Evolutionary conservation across 1,284 basidiomycete species (phyloP).

Genomic region (Ceratobasidium theobromae): DNA sequence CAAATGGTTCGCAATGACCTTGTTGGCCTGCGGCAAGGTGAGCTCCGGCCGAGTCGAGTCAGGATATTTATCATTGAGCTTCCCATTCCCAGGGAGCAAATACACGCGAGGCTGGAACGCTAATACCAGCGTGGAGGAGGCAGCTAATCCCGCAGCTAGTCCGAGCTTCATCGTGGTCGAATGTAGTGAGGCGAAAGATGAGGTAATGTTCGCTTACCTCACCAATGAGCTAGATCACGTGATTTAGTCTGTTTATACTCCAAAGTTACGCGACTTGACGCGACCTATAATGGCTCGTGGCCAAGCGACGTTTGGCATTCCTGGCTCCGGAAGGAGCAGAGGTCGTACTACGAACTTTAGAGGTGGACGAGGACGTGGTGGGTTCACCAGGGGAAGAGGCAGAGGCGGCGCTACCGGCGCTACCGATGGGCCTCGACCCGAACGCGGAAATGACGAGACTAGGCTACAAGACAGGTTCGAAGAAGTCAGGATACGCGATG

Average conservation of each 20-base stretch:
- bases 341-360: slow-evolving; percentile 44
- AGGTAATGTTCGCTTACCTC: slow-evolving; percentile 20
- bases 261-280: slow-evolving; percentile 15
- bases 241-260: slow-evolving; percentile 17
- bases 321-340: slow-evolving; percentile 54
- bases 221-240: slow-evolving; percentile 4
- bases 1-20: slow-evolving; percentile 64
- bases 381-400: slow-evolving; percentile 43
- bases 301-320: slow-evolving; percentile 40
- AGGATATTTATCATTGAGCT: slow-evolving; percentile 2
- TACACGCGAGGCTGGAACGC: slow-evolving; percentile 32
- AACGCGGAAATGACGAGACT: slow-evolving; percentile 84
- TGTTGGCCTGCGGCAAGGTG: slow-evolving; percentile 51
- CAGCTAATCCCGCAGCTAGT: slow-evolving; percentile 24
- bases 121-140: slow-evolving; percentile 25
- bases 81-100: slow-evolving; percentile 7
- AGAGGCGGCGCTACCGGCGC: slow-evolving; percentile 41
- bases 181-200: background rate
- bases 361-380: slow-evolving; percentile 34
- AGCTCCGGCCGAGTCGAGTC: slow-evolving; percentile 11
- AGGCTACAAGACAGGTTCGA: slow-evolving; percentile 82
- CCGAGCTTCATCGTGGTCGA: slow-evolving; percentile 32
- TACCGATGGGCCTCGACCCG: slow-evolving; percentile 50
- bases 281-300: slow-evolving; percentile 31
- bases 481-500: slow-evolving; percentile 70